phyloP scores from a whole-genome alignment of 169 alveolate genomes.

The Theileria luwenshuni region DNA sequence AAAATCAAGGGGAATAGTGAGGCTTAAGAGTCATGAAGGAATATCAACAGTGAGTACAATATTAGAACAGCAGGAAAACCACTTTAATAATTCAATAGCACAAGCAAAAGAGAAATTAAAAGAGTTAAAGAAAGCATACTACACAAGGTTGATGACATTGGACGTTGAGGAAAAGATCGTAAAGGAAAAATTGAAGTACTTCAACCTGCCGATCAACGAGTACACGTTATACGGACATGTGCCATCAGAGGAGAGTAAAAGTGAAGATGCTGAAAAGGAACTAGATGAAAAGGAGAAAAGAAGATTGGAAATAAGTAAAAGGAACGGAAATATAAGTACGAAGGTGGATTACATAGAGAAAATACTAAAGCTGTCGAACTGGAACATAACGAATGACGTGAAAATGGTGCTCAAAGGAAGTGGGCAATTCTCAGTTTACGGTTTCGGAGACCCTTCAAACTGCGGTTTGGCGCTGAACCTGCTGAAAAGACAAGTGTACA shows the following conservation, averaged over 20 bases:
- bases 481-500: constrained; percentile 69
- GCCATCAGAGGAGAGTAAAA: neutral
- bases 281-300: constrained; percentile 30
- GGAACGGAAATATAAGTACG: constrained; percentile 20
- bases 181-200: constrained; percentile 35
- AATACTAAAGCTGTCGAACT: constrained; percentile 79
- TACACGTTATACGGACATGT: constrained; percentile 61
- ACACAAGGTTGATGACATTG: constrained; percentile 58
- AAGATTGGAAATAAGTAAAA: constrained; percentile 7
- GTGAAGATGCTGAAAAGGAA: neutral
- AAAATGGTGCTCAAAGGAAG: constrained; percentile 79
- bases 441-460: constrained; percentile 87
- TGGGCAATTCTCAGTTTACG: constrained; percentile 81
- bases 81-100: constrained; percentile 35
- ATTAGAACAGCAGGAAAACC: constrained; percentile 64
- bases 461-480: constrained; percentile 86
- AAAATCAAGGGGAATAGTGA: constrained; percentile 74
- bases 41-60: constrained; percentile 37
- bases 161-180: constrained; percentile 42
- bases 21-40: constrained; percentile 69
- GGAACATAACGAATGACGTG: constrained; percentile 84
- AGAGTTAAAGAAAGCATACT: constrained; percentile 55
- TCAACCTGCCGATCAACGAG: constrained; percentile 31
- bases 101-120: constrained; percentile 32
- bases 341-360: constrained; percentile 79